A percentile compares a stretch with the other conserved stretches of the same genome.
Evolutionary conservation across 371 early-diverging fungal genomes (phyloP).

Genomic region (Haplosporangium sp.): DNA sequence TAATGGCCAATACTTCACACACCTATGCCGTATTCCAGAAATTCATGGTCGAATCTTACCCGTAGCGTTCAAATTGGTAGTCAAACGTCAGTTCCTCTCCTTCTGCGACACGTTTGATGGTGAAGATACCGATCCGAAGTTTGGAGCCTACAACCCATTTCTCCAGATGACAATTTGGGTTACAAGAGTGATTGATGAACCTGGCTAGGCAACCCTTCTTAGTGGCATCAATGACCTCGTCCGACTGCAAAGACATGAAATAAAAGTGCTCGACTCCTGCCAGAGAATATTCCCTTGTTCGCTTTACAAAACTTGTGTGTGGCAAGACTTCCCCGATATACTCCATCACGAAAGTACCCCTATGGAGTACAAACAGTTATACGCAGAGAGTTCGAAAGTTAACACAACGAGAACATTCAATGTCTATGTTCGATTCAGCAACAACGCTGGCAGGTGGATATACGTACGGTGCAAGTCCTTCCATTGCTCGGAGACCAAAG

Average conservation of each 20-base stretch:
- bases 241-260: constrained; percentile 93
- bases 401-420: not conserved
- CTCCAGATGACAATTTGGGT: constrained; percentile 89
- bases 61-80: constrained; percentile 91
- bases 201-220: constrained; percentile 89
- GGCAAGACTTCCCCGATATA: constrained; percentile 97
- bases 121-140: constrained; percentile 87
- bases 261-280: constrained; percentile 94
- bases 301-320: constrained; percentile 77
- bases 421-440: not conserved
- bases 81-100: constrained; percentile 95
- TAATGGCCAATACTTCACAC: not conserved
- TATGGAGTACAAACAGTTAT: not conserved
- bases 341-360: constrained; percentile 89
- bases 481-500: constrained; percentile 85
- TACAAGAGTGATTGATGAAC: constrained; percentile 95
- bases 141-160: constrained; percentile 89
- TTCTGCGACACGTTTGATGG: constrained; percentile 70
- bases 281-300: constrained; percentile 82
- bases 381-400: not conserved
- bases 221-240: constrained; percentile 96
- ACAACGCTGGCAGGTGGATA: not conserved
- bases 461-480: constrained; percentile 70
- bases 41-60: constrained; percentile 44
- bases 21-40: not conserved